Evolutionary conservation across 1,284 basidiomycete genomes (phyloP), one percentile per base, ranked within the genome.

Genomic region (Phenoliferia sp.): DNA sequence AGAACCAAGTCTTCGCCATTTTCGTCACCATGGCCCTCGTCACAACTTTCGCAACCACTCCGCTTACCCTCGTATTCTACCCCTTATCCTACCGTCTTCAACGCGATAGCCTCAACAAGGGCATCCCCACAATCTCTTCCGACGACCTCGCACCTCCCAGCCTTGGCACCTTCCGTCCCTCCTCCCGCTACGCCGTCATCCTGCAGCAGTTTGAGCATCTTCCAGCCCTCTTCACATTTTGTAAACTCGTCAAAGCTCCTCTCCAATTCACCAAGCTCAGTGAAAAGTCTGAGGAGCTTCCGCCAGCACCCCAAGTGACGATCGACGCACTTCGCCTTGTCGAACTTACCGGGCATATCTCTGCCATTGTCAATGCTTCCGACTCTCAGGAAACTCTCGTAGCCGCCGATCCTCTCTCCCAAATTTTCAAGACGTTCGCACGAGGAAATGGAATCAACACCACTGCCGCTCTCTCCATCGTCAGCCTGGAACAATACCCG

Each of bases 131-230:
- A 28, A 52, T 52, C 57, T n/a, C 33, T 52, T 16, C 57, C 35
- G 16, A 29, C 29, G 61, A 68, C 3, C 34, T 62, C 16, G 44
- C 22, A 29, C 33, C 66, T 15, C 39, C 26, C 36, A 29, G n/a
- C 50, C 22, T 33, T 29, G 26, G 54, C 56, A 12, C 34, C 34
- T 63, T 67, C 6, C 31, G 61, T 2, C 62, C 44, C 19, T 50
- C 59, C 74, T 82, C 82, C 0, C 82, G 86, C 32, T 88, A 95
- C 76, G 85, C 90, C 0, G 86, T 97, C 69, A 88, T 98, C 22
- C 84, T 99, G n/a, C 92, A 94, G 78, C 89, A 88, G 78, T 84
- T 96, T 68, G 92, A 94, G 73, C 91, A 97, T 77, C 81, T 99
- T 9, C 80, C 82, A 0, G 79, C 82, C 1, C 79, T 83, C 68